A percentile compares a stretch with the other conserved stretches of the same genome.
These are phyloP conservation scores for Botryobasidium botryosum DNA, from an alignment of 768 basidiomycete genomes.

Conservation along the genomic window DNA sequence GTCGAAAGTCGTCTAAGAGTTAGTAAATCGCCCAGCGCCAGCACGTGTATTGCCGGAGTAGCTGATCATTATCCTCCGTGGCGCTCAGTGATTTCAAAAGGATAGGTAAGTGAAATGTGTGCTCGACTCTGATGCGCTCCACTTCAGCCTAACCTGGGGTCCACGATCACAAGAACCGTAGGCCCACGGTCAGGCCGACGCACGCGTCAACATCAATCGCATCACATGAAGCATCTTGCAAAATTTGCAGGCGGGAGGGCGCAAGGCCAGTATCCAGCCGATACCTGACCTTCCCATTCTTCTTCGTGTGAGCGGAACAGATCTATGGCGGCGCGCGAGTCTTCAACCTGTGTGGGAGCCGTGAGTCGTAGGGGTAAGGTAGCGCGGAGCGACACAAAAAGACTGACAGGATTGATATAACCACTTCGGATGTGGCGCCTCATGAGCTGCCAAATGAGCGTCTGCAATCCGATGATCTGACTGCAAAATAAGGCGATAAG, in stretches of 20 bases:
- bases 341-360: conserved; percentile 2
- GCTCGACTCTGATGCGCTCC: no score
- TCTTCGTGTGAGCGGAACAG: conserved; percentile 8
- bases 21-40: no score
- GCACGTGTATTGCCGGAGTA: no score
- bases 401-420: background rate
- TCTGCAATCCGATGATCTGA: conserved; percentile 5
- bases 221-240: conserved; percentile 9
- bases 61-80: no score
- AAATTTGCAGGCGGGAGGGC: conserved; percentile 7
- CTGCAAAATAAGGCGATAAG: no score
- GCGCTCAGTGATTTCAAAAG: no score
- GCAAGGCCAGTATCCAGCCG: conserved; percentile 7
- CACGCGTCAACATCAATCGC: no score
- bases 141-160: no score
- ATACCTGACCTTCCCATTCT: conserved; percentile 10
- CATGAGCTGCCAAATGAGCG: conserved; percentile 10
- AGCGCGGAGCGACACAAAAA: background rate
- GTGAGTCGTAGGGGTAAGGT: background rate
- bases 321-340: conserved; percentile 7
- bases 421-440: conserved; percentile 4
- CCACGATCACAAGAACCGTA: no score
- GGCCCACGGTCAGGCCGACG: no score
- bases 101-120: no score
- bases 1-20: no score